Conservation (phyloP, 2,329 filamentous ascomycete species). For the Pyrenochaeta sp. region DNA sequence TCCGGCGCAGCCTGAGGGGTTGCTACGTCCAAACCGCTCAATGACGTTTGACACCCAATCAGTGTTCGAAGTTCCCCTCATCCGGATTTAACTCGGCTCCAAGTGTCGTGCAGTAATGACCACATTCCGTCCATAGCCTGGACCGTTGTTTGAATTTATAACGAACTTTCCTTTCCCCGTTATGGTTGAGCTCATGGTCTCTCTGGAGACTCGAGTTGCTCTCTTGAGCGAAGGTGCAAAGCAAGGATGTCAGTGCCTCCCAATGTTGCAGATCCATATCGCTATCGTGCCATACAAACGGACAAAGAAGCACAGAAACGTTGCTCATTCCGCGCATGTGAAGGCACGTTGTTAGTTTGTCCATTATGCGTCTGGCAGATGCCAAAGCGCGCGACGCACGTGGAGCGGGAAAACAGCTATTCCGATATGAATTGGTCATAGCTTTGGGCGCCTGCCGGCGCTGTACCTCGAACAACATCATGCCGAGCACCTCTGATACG, state of each 20-base stretch:
- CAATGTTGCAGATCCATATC: no score
- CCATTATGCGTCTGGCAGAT: no score
- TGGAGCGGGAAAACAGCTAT: conserved; percentile 13
- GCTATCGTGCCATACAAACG: no score
- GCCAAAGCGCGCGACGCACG: conserved; percentile 12
- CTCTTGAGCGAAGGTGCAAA: not conserved
- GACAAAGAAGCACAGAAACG: no score
- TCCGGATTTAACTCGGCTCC: conserved; percentile 22
- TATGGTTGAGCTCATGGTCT: not conserved
- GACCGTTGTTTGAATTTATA: not conserved
- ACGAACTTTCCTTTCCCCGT: not conserved
- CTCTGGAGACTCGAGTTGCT: not conserved
- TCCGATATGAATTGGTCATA: conserved; percentile 24
- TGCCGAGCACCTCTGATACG: conserved; percentile 8
- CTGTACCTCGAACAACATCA: conserved; percentile 20
- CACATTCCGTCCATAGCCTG: conserved; percentile 3
- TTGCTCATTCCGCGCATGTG: no score
- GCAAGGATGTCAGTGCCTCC: no score
- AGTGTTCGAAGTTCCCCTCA: conserved; percentile 22
- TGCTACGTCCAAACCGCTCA: conserved; percentile 30
- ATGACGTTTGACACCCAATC: conserved; percentile 27
- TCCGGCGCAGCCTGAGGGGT: conserved; percentile 10
- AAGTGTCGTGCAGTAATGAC: conserved; percentile 3
- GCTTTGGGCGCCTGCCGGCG: conserved; percentile 14
- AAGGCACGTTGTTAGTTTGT: no score